Base-by-base conservation (phyloP, 163 green algal species). In the Chlorella variabilis region DNA sequence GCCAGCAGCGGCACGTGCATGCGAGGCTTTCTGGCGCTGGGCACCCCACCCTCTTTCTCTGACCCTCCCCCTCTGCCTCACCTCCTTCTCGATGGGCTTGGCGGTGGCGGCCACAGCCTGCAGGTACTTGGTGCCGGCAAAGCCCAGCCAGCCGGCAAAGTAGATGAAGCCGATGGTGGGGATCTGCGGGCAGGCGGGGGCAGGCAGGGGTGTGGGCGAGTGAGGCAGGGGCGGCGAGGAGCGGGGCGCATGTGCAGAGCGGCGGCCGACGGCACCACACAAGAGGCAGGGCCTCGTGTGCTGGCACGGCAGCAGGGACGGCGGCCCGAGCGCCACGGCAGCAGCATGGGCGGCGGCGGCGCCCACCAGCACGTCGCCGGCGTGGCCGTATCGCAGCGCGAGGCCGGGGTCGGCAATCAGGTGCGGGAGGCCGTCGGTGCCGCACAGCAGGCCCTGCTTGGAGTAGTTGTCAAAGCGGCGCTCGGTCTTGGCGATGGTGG, bases 81-180 rank as follows among this genome's bases (percentile, higher is more conserved):
- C n/a, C 93, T 99, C 96, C 89, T 96, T 97, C 83, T 98, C 90
- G 1, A 85, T 96, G 59, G 95, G 93, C 94, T 98, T 98, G 79
- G 84, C 63, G 20, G 85, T 87, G 41, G 54, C 42, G 45, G 51
- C 7, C 70, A 77, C 70, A 21, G 39, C n/a, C 71, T 78, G 92
- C 58, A 99, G 83, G 95, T 99, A 99, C 79, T 94, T 83, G 81
- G 95, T 93, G 82, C 96, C 97, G 0, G 96, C 92, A 78, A 94
- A 97, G 81, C 96, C 96, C 85, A 99, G 98, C 89, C 93, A 98
- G 76, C 96, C 96, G 80, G 96, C 95, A 67, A 98, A 90, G 90
- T 99, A 99, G 70, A 99, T 90, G 94, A 99, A 99, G 78, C 93
- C 95, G 81, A 98, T 83, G 80, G 96, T 98, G 76, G 96, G 96